Evolutionary conservation across 1,139 yeast species (phyloP), one percentile per base, ranked within the genome.

Genomic region (Saccharomyces uvarum): DNA sequence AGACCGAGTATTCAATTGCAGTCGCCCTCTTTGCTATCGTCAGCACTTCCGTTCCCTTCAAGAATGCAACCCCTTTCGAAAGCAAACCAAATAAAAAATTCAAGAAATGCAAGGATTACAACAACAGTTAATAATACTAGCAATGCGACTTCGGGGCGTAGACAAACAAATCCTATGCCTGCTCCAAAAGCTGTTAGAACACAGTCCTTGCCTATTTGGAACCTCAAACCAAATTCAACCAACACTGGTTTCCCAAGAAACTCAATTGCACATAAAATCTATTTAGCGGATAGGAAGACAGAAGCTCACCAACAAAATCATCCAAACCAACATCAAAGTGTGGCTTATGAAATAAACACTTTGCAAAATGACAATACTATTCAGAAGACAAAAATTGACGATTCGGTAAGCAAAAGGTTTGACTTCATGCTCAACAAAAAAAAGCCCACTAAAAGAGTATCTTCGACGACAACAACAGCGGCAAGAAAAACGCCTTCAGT

Each of bases 151-250:
- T 31, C 33, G n/a, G 51, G 50, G 14, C 64, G 61, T 53, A 61
- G 73, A 51, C 68, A 61, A 52, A 67, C 67, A 27, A 69, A 70
- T 57, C 71, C 71, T 41, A 70, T 64, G 52, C 75, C 76, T 3
- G 75, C 77, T 13, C 77, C 77, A 49, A 82, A 80, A 67, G 88
- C 88, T 7, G 77, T 80, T n/a, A 74, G 88, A 64, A 83, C 88
- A 1, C 82, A 81, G 60, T 83, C 87, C 0, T 70, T 83, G 51
- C 87, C 87, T 3, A 76, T 77, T 2, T 82, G 81, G 72, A 77
- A 80, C 72, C 54, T 61, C 13, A 59, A 61, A 27, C 59, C 56
- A 49, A 28, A 69, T 72, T 27, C 76, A 71, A 57, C 74, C 72
- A 57, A 60, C 55, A 77, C 77, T n/a, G 66, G 67, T 27, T 63